Evolutionary conservation across 2,329 filamentous ascomycete genomes (phyloP).

Genomic region (Paraphaeosphaeria minitans): DNA sequence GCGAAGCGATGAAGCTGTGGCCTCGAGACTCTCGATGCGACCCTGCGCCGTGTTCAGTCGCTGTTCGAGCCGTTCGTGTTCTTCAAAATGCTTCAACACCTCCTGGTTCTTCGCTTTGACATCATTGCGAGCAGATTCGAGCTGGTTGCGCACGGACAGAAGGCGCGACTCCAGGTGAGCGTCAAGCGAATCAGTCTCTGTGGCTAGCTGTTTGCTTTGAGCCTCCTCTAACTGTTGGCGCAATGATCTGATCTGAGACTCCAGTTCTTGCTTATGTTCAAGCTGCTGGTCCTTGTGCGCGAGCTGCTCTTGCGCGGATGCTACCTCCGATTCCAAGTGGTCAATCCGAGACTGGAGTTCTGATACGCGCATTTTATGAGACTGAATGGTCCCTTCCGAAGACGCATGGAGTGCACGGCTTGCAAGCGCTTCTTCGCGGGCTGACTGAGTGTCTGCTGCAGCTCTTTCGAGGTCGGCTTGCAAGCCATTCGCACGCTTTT

Average conservation of each 20-base stretch:
- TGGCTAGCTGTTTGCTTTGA: conserved; percentile 10
- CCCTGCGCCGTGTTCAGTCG: conserved; percentile 33
- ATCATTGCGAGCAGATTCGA: conserved; percentile 26
- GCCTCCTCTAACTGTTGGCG: conserved; percentile 26
- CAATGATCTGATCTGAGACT: conserved; percentile 25
- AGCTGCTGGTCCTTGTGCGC: conserved; percentile 34
- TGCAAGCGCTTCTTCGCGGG: conserved; percentile 30
- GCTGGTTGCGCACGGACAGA: conserved; percentile 26
- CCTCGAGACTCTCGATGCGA: conserved; percentile 38
- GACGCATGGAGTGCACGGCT: conserved; percentile 16
- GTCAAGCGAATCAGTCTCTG: conserved; percentile 13
- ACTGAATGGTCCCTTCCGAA: conserved; percentile 15
- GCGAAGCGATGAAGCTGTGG: conserved; percentile 33
- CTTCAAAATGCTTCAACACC: conserved; percentile 27
- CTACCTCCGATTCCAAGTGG: conserved; percentile 30
- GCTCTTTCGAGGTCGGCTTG: conserved; percentile 34
- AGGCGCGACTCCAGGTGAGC: conserved; percentile 20
- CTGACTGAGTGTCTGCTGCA: conserved; percentile 29
- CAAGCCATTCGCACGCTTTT: conserved; percentile 31
- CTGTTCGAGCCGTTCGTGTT: conserved; percentile 34
- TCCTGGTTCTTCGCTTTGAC: conserved; percentile 32
- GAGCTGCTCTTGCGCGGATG: conserved; percentile 32
- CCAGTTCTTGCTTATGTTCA: conserved; percentile 30
- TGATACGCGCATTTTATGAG: conserved; percentile 19
- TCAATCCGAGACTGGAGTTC: conserved; percentile 32